Evolutionary conservation across 495 filamentous ascomycete species (phyloP), one percentile per base, ranked within the genome.

Genomic region (Hypoxylon fragiforme): DNA sequence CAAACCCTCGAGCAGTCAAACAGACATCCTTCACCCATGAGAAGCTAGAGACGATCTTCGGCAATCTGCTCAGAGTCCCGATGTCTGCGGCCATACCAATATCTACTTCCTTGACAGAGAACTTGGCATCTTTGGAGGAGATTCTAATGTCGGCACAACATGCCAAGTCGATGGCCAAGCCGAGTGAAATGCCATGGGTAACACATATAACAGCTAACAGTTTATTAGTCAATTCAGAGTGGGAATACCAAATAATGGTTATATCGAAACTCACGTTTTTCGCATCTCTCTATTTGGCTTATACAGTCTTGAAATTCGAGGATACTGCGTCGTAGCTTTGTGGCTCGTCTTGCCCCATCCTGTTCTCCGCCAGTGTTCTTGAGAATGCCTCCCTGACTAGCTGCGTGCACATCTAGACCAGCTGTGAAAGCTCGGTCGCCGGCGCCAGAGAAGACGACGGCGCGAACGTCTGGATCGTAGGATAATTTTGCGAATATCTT

Each of bases 31-130:
- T 96, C 20, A 95, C 89, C 91, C 92, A 98, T 7, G 85, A 86
- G 47, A 73, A 73, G 50, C 75, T 85, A 1, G 86, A 85, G 3
- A 96, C 90, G 6, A 87, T 75, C 71, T 95, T 94, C 22, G 94
- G 94, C 34, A 98, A 73, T 2, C 94, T 86, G 15, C 79, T 83
- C 31, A 98, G 73, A 1, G 91, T 96, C 12, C 94, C 94, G 39
- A 97, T 85, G 69, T 98, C 94, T 12, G 94, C 94, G 9, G 94
- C 94, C 20, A 98, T 70, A 0, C 94, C 94, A 28, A 97, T 95
- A 65, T 97, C 94, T 11, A 96, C 90, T 73, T 97, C 95, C 65
- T 96, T 96, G 16, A 97, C 90, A 0, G 84, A 76, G 59, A 97
- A 89, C 18, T 73, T 76, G 1, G 84, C 77, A 40, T 85, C 78